Evolutionary conservation across 2,329 filamentous ascomycete genomes (phyloP).

Genomic region (Zymoseptoria crescenta): DNA sequence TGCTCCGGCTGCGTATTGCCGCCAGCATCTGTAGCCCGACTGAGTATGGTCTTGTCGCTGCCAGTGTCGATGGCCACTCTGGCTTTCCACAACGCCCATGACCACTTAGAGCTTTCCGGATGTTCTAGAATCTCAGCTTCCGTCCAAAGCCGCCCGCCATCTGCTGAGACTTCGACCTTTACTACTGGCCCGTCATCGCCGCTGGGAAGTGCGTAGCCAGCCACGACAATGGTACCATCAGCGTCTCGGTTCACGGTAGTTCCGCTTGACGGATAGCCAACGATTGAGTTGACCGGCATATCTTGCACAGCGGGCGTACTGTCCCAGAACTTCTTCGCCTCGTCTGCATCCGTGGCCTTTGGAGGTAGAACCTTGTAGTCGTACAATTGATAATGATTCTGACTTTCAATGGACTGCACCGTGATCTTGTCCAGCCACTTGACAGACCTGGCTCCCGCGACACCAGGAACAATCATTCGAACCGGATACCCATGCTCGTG

Average conservation of each 20-base stretch:
- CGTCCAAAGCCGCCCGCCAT: conserved; percentile 43
- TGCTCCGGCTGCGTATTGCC: conserved; percentile 45
- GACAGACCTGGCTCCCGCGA: conserved; percentile 56
- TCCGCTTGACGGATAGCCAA: conserved; percentile 42
- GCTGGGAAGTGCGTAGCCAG: conserved; percentile 50
- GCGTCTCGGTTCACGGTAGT: conserved; percentile 35
- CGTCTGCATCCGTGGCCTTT: conserved; percentile 40
- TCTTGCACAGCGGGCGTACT: conserved; percentile 44
- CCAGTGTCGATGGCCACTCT: conserved; percentile 37
- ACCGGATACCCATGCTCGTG: conserved; percentile 59
- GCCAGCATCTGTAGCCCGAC: conserved; percentile 46
- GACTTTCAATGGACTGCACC: conserved; percentile 49
- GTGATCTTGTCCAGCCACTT: conserved; percentile 57
- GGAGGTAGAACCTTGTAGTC: conserved; percentile 52
- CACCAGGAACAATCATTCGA: conserved; percentile 50
- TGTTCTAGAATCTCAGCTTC: conserved; percentile 38
- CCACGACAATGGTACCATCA: conserved; percentile 41
- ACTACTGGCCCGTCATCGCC: conserved; percentile 47
- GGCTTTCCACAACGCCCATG: conserved; percentile 50
- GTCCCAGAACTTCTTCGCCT: conserved; percentile 48
- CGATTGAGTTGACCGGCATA: conserved; percentile 24
- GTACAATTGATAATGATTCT: conserved; percentile 50
- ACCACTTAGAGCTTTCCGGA: conserved; percentile 32
- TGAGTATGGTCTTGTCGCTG: conserved; percentile 40
- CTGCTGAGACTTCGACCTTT: conserved; percentile 46